Conservation (phyloP, 106 monocot species). For the Alisma plantagoaquatica region DNA sequence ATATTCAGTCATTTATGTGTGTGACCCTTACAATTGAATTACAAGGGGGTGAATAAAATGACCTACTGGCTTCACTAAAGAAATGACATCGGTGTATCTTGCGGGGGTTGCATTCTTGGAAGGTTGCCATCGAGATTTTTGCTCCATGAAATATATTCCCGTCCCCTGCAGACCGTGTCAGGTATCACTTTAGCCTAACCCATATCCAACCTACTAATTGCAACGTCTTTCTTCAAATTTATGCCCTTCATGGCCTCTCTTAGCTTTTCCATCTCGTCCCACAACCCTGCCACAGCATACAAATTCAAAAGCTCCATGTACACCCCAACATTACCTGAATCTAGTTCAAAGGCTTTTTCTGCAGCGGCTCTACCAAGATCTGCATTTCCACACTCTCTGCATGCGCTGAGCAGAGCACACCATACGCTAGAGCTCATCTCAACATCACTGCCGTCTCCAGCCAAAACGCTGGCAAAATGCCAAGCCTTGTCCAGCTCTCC, state of each 20-base stretch:
- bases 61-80: too few relatives aligned
- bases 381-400: slow-evolving; percentile 33
- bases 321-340: slow-evolving; percentile 38
- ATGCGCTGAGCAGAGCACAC: slow-evolving; percentile 46
- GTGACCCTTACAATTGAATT: too few relatives aligned
- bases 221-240: slow-evolving; percentile 45
- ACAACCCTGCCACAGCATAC: slow-evolving; percentile 49
- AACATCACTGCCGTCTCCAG: not conserved
- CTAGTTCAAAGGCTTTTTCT: slow-evolving; percentile 35
- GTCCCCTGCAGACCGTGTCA: too few relatives aligned
- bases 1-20: too few relatives aligned
- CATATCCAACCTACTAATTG: slow-evolving; percentile 31
- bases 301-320: slow-evolving; percentile 54
- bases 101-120: too few relatives aligned
- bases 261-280: slow-evolving; percentile 41
- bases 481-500: slow-evolving; percentile 46
- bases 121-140: too few relatives aligned
- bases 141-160: too few relatives aligned
- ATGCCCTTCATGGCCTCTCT: slow-evolving; percentile 40
- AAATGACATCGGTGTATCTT: too few relatives aligned
- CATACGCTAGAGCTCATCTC: slow-evolving; percentile 22
- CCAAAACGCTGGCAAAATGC: slow-evolving; percentile 29
- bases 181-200: too few relatives aligned
- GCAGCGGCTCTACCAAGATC: slow-evolving; percentile 30
- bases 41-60: too few relatives aligned